Evolutionary conservation across 2,329 filamentous ascomycete genomes (phyloP).

Genomic region (Lachnellula subtilissima): DNA sequence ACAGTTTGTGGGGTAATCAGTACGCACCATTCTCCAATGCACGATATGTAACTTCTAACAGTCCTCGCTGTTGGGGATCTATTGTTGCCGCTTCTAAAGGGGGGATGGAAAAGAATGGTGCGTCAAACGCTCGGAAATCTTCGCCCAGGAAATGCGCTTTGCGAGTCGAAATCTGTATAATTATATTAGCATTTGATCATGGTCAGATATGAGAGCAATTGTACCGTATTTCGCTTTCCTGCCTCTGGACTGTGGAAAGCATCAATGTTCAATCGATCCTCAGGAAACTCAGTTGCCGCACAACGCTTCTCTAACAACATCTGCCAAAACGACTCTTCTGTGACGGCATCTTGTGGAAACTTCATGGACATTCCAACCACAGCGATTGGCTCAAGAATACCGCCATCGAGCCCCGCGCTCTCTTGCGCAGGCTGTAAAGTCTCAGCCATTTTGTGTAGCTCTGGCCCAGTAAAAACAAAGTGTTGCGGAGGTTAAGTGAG

Average conservation of each 20-base stretch:
- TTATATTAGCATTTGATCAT: not conserved
- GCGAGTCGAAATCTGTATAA: not conserved
- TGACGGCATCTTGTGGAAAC: conserved; percentile 45
- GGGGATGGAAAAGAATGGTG: conserved; percentile 36
- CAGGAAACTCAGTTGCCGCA: conserved; percentile 35
- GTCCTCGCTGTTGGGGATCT: conserved; percentile 2
- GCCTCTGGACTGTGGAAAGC: conserved; percentile 37
- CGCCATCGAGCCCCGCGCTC: not conserved
- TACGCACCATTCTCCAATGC: conserved; percentile 1
- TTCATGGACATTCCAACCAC: conserved; percentile 48
- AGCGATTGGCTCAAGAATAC: conserved; percentile 36
- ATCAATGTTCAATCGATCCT: conserved; percentile 42
- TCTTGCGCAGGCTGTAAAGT: not conserved
- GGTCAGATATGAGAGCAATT: not conserved
- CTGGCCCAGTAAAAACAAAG: no score
- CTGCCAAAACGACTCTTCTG: conserved; percentile 64
- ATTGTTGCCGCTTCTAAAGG: conserved; percentile 29
- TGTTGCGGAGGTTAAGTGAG: no score
- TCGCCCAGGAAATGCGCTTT: conserved; percentile 30
- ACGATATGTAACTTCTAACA: not conserved
- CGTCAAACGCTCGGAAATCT: conserved; percentile 34
- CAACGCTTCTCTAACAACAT: conserved; percentile 69
- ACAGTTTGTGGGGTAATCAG: not conserved
- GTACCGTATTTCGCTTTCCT: conserved; percentile 12
- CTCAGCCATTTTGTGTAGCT: no score